A percentile compares a stretch with the other conserved stretches of the same genome.
phyloP scores from a whole-genome alignment of 169 alveolate species.

The Eimeria tenella region DNA sequence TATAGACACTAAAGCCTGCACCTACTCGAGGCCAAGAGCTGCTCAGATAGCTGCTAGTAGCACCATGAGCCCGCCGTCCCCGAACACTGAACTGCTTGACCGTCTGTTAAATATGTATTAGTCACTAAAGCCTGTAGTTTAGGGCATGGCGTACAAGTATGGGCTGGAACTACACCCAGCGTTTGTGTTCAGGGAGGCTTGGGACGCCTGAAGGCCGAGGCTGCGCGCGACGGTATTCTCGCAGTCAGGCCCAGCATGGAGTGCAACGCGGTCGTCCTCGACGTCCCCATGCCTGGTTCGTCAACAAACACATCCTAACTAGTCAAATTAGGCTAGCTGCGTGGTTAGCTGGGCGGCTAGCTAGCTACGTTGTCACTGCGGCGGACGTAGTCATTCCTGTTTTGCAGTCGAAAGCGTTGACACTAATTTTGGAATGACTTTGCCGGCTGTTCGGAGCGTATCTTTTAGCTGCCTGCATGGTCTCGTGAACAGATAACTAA shows the following conservation, averaged over 20 bases:
- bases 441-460: neutral
- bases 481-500: too few species aligned
- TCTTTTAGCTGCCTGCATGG: neutral
- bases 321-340: neutral
- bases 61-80: too few species aligned
- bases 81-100: too few species aligned
- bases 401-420: too few species aligned
- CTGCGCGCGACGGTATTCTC: constrained; percentile 90
- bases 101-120: too few species aligned
- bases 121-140: too few species aligned
- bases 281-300: constrained; percentile 96
- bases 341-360: neutral
- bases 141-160: too few species aligned
- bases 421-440: neutral
- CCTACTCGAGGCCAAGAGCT: too few species aligned
- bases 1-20: too few species aligned
- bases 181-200: neutral
- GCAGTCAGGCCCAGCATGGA: constrained; percentile 91
- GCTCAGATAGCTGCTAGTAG: too few species aligned
- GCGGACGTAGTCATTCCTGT: too few species aligned
- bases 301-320: constrained; percentile 72
- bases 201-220: constrained; percentile 86
- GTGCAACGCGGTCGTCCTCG: constrained; percentile 85
- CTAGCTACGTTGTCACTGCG: neutral
- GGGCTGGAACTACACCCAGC: too few species aligned